Evolutionary conservation across 768 basidiomycete genomes (phyloP).

Genomic region (Cantharellus anzutake): DNA sequence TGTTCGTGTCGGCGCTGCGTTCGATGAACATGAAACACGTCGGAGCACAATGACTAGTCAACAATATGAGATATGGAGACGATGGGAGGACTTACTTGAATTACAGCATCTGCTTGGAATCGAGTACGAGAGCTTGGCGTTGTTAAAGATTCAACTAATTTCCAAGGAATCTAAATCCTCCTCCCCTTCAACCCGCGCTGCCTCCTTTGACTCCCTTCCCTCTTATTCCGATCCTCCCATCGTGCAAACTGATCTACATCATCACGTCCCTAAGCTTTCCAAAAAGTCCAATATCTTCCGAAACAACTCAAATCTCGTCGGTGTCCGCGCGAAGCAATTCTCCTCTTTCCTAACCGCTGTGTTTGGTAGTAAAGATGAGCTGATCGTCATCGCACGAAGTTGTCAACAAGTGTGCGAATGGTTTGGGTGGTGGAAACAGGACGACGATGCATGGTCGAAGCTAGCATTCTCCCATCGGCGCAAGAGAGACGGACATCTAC

Average conservation of each 20-base stretch:
- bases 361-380: constrained; percentile 15
- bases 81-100: constrained; percentile 68
- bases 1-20: constrained; percentile 32
- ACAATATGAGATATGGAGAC: constrained; percentile 51
- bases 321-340: constrained; percentile 44
- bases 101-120: constrained; percentile 52
- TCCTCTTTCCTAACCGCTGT: constrained; percentile 37
- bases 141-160: constrained; percentile 48
- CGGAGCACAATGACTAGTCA: constrained; percentile 19
- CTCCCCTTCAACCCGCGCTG: constrained; percentile 29
- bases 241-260: constrained; percentile 45
- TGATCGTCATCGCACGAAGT: not conserved
- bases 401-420: not conserved
- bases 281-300: constrained; percentile 60
- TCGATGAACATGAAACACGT: not conserved
- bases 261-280: constrained; percentile 44
- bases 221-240: constrained; percentile 34
- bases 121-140: constrained; percentile 47
- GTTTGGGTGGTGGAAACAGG: not conserved
- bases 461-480: not conserved
- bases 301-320: constrained; percentile 42
- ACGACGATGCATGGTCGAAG: not conserved
- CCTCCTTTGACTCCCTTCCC: constrained; percentile 72
- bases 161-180: constrained; percentile 25
- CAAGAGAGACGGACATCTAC: not conserved